These are phyloP conservation scores for Stemphylium vesicarium DNA, from an alignment of 2,329 filamentous ascomycete genomes.

Conservation along the genomic window DNA sequence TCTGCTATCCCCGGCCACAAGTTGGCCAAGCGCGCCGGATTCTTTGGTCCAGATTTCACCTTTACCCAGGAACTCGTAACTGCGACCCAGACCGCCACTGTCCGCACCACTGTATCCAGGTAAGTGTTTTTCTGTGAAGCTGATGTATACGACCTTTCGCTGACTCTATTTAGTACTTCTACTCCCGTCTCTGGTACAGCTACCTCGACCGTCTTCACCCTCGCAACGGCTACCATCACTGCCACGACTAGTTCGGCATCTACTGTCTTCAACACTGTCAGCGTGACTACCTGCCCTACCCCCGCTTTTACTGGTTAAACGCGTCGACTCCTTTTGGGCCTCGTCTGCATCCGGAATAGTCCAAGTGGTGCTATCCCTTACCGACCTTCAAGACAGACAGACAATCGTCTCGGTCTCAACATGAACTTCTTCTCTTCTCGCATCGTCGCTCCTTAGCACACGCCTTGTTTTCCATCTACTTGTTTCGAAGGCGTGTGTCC, in stretches of 20 bases:
- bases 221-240: not conserved
- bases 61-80: not conserved
- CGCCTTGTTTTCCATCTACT: not conserved
- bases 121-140: not conserved
- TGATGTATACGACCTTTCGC: not conserved
- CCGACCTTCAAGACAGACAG: too few relatives aligned
- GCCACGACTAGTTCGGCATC: not conserved
- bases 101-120: not conserved
- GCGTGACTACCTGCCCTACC: not conserved
- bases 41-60: conserved; percentile 6
- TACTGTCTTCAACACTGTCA: not conserved
- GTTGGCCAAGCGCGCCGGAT: not conserved
- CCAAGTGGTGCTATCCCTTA: not conserved
- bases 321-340: too few relatives aligned
- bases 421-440: not conserved
- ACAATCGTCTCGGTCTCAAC: not conserved
- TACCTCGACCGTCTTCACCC: not conserved
- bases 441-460: conserved; percentile 9
- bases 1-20: not conserved
- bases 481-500: not conserved
- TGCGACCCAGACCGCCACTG: not conserved
- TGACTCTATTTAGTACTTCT: conserved; percentile 4
- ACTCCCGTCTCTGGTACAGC: not conserved
- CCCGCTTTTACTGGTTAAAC: not conserved
- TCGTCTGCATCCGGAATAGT: not conserved